These are phyloP conservation scores for Phlebiopsis gigantea DNA, from an alignment of 768 basidiomycete species.

Conservation along the genomic window DNA sequence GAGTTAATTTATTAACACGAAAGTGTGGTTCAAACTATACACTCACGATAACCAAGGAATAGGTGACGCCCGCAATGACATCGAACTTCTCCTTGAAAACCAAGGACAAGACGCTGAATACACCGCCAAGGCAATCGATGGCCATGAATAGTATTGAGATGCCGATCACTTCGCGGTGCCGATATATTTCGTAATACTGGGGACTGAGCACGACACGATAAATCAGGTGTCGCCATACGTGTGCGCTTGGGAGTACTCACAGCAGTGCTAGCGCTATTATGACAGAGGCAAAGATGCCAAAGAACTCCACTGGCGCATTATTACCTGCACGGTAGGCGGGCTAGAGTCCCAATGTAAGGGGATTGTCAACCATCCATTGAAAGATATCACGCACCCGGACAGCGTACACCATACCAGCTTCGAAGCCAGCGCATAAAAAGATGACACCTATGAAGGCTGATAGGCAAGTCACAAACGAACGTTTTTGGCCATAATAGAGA, in stretches of 20 bases:
- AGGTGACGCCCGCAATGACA: constrained; percentile 54
- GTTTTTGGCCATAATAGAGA: constrained; percentile 51
- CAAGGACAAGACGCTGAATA: constrained; percentile 69
- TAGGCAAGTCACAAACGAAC: constrained; percentile 30
- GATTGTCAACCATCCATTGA: too few species aligned
- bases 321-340: constrained; percentile 33
- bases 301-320: constrained; percentile 37
- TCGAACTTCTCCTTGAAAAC: constrained; percentile 61
- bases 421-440: constrained; percentile 47
- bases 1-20: neutral
- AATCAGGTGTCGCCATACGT: neutral
- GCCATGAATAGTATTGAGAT: constrained; percentile 66
- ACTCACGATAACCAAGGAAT: constrained; percentile 50
- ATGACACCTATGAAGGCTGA: constrained; percentile 35
- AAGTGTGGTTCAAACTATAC: neutral
- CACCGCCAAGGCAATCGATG: constrained; percentile 62
- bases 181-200: constrained; percentile 75
- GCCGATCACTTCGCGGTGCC: constrained; percentile 55
- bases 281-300: constrained; percentile 58
- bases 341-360: constrained; percentile 23
- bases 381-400: constrained; percentile 48
- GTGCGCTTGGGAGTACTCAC: constrained; percentile 23
- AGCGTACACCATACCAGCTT: constrained; percentile 55
- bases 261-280: constrained; percentile 47
- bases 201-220: constrained; percentile 29